phyloP scores from a whole-genome alignment of 75 land plant genomes.

The Selaginella tamariscina region DNA sequence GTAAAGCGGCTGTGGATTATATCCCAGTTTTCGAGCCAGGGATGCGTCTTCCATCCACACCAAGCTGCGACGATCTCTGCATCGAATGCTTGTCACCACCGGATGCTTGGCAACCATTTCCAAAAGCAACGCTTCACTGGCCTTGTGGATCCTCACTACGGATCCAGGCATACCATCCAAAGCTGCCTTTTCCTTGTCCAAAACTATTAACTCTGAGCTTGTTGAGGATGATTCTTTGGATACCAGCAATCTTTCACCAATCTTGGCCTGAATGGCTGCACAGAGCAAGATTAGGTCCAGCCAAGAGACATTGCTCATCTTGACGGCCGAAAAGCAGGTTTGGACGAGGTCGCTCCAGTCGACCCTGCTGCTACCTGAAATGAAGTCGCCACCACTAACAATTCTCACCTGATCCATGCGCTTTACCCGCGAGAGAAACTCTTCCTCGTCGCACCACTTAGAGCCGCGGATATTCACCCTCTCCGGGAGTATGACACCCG shows the following conservation, averaged over 20 bases:
- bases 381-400: constrained; percentile 3
- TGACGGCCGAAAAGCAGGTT: background rate
- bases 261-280: constrained; percentile 3
- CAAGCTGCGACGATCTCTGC: constrained; percentile 1
- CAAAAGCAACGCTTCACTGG: constrained; percentile 3
- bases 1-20: constrained; percentile 3
- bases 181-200: background rate
- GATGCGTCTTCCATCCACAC: constrained; percentile 1
- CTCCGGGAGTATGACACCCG: constrained; percentile 4
- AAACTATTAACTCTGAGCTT: constrained; percentile 1
- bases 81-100: constrained; percentile 3
- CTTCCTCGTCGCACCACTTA: constrained; percentile 1
- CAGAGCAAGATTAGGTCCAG: background rate
- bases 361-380: constrained; percentile 3
- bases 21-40: constrained; percentile 1
- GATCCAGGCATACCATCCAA: background rate
- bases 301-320: constrained; percentile 3
- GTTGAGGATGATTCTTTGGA: background rate
- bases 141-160: constrained; percentile 1
- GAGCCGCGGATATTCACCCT: constrained; percentile 4
- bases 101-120: constrained; percentile 3
- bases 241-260: constrained; percentile 1
- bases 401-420: constrained; percentile 3
- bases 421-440: constrained; percentile 3
- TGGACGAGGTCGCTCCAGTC: constrained; percentile 4